A percentile compares a stretch with the other conserved stretches of the same genome.
phyloP scores from a whole-genome alignment of 2,329 filamentous ascomycete genomes.

The Aspergillus ustus region DNA sequence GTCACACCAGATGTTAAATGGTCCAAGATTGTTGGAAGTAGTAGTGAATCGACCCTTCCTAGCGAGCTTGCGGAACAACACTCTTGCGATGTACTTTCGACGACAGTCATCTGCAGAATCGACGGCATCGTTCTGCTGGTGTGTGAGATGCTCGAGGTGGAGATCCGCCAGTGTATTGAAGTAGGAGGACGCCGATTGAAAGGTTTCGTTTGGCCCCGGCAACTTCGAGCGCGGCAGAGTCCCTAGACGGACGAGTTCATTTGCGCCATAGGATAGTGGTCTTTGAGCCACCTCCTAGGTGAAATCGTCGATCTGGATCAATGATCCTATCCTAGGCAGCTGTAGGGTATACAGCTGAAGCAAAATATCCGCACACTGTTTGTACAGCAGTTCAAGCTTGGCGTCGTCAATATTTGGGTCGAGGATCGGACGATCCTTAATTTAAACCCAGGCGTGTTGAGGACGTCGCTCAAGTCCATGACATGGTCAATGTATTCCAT shows the following conservation, averaged over 20 bases:
- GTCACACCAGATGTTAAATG: constrained; percentile 37
- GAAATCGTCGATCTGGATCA: too few species aligned
- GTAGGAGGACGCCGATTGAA: constrained; percentile 17
- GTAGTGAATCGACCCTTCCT: too few species aligned
- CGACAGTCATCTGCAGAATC: constrained; percentile 28
- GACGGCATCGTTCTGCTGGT: constrained; percentile 35
- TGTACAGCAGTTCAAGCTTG: constrained; percentile 33
- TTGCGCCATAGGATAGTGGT: too few species aligned
- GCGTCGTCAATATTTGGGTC: constrained; percentile 15
- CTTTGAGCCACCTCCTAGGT: too few species aligned
- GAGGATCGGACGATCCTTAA: constrained; percentile 10
- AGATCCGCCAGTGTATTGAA: constrained; percentile 32
- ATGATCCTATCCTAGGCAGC: too few species aligned
- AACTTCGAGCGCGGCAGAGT: too few species aligned
- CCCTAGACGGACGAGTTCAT: too few species aligned
- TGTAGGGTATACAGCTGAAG: constrained; percentile 46
- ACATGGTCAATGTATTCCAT: constrained; percentile 14
- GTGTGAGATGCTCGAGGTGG: constrained; percentile 32
- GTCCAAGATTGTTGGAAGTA: constrained; percentile 25
- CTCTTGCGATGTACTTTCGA: constrained; percentile 33
- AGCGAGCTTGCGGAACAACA: constrained; percentile 30
- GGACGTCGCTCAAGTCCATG: background rate
- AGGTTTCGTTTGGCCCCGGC: too few species aligned
- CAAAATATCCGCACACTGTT: constrained; percentile 47
- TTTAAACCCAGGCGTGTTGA: background rate